Evolutionary conservation across 441 rosid genomes (phyloP), one percentile per base, ranked within the genome.

Genomic region (Aleurites moluccanus): DNA sequence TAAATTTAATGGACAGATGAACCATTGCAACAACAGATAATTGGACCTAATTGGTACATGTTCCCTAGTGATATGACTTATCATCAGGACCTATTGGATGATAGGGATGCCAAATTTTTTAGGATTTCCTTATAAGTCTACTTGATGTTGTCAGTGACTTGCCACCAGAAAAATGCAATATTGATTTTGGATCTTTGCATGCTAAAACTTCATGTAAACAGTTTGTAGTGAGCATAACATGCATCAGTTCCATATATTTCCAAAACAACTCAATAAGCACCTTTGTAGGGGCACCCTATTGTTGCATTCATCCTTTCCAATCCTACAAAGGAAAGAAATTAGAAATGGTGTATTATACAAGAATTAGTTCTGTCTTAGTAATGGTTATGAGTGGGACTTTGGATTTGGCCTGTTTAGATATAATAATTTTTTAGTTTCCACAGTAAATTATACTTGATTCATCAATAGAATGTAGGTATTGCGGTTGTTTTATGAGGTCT

Each of bases 201-300:
- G 38, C 64, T 74, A 55, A 40, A 73, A 64, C 53, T 52, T 65
- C 40, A 13, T 60, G 1, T 28, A 18, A 72, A 42, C 30, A 38
- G 53, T 11, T 67, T 59, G 27, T 11, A 33, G 9, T 25, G 38
- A 23, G 73, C 38, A 13, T 18, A 67, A 35, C 50, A 20, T 57
- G 47, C 35, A 23, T 50, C 50, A 10, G 16, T 70, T 0, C 10
- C 3, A 16, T 27, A 2, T 23, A 14, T 35, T 28, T n/a, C 33
- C 14, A 23, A 49, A 47, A 21, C 47, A n/a, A 56, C 47, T 33
- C n/a, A 1, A 60, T 30, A 20, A 13, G 45, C 13, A 25, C 61
- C 47, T 9, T 14, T 23, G 15, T 16, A 14, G 13, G 11, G 18
- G 11, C 25, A 42, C 18, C 13, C 18, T 16, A 6, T 45, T 27